Conservation (phyloP, 192 early-diverging fungal genomes). For the Chytriomyces sp. region DNA sequence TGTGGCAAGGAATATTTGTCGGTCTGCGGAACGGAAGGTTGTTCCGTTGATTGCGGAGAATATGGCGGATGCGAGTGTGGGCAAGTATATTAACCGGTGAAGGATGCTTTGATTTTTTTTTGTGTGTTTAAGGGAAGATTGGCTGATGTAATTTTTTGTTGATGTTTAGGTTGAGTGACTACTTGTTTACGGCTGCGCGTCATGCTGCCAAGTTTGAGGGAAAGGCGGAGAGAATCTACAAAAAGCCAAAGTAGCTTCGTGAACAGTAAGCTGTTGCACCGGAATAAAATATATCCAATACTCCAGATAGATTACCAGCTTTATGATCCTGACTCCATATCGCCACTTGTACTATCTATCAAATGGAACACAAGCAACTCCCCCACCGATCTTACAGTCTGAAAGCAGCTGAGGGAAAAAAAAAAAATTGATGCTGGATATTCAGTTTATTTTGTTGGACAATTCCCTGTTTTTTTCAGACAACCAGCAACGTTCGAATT, state of each 20-base stretch:
- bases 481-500: slow-evolving; percentile 20
- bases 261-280: too few relatives aligned
- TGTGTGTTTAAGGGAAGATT: not conserved
- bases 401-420: too few relatives aligned
- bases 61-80: slow-evolving; percentile 63
- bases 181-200: slow-evolving; percentile 86
- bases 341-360: too few relatives aligned
- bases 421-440: too few relatives aligned
- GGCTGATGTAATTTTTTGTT: slow-evolving; percentile 4
- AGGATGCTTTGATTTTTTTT: not conserved
- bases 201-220: slow-evolving; percentile 76
- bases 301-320: too few relatives aligned
- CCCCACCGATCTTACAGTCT: too few relatives aligned
- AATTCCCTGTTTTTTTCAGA: not conserved
- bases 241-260: slow-evolving; percentile 36
- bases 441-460: not conserved
- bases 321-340: too few relatives aligned
- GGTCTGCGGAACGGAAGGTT: slow-evolving; percentile 84
- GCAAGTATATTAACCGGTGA: slow-evolving; percentile 76
- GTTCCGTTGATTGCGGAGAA: slow-evolving; percentile 69
- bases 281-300: too few relatives aligned
- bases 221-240: slow-evolving; percentile 77
- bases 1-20: slow-evolving; percentile 81
- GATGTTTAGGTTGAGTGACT: slow-evolving; percentile 77
- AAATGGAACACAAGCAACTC: too few relatives aligned